Base-by-base conservation (phyloP, 257 asterid genomes). In the Lavandula angustifolia region DNA sequence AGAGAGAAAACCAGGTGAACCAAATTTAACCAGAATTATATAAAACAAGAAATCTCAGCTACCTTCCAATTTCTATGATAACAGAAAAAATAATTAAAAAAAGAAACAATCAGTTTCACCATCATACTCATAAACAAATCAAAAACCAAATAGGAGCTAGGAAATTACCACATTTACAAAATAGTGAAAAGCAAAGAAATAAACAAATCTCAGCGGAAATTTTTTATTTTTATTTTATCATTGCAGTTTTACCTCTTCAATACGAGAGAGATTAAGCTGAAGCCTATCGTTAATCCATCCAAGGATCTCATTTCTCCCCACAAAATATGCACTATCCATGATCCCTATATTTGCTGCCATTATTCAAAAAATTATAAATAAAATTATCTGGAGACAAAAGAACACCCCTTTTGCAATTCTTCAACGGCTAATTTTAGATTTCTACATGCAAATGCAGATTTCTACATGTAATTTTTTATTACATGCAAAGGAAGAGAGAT, bases 261-360 rank as follows among this genome's bases (percentile, higher is more conserved):
- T 74, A 16, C 94, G 95, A 46, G 90, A 64, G 64, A 91, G 94
- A 83, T 84, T 84, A 34, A 91, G 94, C 70, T 86, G 95, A 63
- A 91, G 91, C 84, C 91, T 81, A 67, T 75, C 87, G 75, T 88
- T 91, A 61, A 91, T 84, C 98, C 98, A 87, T 3, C 86, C 57
- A 29, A 91, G 92, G 69, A 91, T 86, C 82, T 91, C 98, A 76
- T 86, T 88, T 75, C 98, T 81, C n/a, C 98, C 98, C 38, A 88
- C 98, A 67, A 88, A 91, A 74, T 91, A 91, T 3, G 96, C 98
- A 62, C 96, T 86, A 54, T 91, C 98, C 98, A 91, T 91, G 31
- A 88, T 87, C 74, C 97, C 97, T 49, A 91, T 91, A 71, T 88
- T 85, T 37, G 95, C 52, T 16, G 97, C 97, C 97, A 91, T 91